Percentiles rank a stretch among this genome's conserved stretches.
These are phyloP conservation scores for Zygotorulaspora florentina DNA, from an alignment of 805 yeast species.

Conservation along the genomic window DNA sequence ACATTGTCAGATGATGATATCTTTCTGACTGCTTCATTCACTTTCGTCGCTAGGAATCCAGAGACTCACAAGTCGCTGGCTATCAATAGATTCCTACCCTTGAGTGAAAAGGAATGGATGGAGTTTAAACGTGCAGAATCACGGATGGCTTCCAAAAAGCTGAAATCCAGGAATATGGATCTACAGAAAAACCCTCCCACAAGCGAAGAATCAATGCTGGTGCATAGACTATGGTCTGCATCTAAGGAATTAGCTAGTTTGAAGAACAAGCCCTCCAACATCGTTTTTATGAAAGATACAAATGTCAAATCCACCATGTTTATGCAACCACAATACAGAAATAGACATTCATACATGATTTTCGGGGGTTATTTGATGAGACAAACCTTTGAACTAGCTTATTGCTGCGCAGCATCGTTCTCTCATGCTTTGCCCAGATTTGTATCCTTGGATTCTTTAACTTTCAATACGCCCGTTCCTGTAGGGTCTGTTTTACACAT, in stretches of 20 bases:
- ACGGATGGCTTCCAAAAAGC: conserved; percentile 80
- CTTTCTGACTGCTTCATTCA: conserved; percentile 84
- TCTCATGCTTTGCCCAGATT: conserved; percentile 83
- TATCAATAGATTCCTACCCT: conserved; percentile 74
- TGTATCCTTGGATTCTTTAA: conserved; percentile 83
- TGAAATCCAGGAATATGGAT: conserved; percentile 62
- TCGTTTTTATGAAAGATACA: conserved; percentile 69
- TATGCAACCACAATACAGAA: conserved; percentile 96
- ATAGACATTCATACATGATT: conserved; percentile 89
- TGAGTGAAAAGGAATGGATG: conserved; percentile 69
- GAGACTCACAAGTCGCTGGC: conserved; percentile 86
- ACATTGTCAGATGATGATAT: conserved; percentile 58
- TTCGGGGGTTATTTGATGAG: conserved; percentile 93
- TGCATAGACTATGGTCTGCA: conserved; percentile 72
- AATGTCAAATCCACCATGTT: conserved; percentile 68
- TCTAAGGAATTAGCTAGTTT: conserved; percentile 38
- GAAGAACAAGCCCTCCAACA: conserved; percentile 43
- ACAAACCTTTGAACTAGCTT: conserved; percentile 90
- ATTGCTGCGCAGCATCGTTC: conserved; percentile 87
- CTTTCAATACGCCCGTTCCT: conserved; percentile 92
- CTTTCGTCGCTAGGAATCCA: conserved; percentile 94
- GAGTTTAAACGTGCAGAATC: conserved; percentile 87
- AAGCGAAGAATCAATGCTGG: conserved; percentile 63
- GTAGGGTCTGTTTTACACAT: conserved; percentile 86
- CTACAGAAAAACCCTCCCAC: conserved; percentile 67